These are phyloP conservation scores for Dryas octopetala DNA, from an alignment of 306 rosid species.

Conservation along the genomic window DNA sequence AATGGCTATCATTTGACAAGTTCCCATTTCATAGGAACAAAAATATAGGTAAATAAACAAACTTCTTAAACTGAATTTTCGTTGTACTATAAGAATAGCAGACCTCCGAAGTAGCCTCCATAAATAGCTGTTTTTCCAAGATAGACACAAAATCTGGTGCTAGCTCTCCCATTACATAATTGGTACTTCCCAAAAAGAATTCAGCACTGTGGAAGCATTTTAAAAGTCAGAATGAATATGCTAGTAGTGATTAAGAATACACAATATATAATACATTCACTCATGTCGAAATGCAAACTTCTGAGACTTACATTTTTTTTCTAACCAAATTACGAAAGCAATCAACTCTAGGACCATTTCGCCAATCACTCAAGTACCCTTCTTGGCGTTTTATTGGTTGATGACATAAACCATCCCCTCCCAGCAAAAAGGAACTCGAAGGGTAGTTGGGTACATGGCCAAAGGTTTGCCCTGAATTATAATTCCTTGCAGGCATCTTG, in stretches of 20 bases:
- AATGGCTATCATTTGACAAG: background rate
- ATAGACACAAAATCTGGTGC: background rate
- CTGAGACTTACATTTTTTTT: conserved; percentile 34
- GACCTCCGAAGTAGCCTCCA: conserved; percentile 45
- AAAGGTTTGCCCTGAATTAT: background rate
- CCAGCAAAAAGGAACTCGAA: background rate
- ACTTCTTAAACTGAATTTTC: background rate
- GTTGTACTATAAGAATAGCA: conserved; percentile 8
- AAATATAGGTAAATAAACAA: background rate
- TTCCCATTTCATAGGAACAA: background rate
- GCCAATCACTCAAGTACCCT: conserved; percentile 30
- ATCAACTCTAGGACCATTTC: conserved; percentile 7
- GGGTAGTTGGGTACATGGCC: conserved; percentile 7
- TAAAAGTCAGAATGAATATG: conserved; percentile 16
- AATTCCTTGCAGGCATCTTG: conserved; percentile 17
- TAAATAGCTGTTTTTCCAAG: conserved; percentile 32
- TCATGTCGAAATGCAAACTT: background rate
- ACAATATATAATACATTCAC: background rate
- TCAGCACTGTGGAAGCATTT: conserved; percentile 19
- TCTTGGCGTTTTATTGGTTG: conserved; percentile 9
- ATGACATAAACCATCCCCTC: conserved; percentile 15
- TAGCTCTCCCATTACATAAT: background rate
- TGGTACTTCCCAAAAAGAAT: background rate
- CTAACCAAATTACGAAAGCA: conserved; percentile 6
- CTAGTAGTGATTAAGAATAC: background rate